phyloP scores from a whole-genome alignment of 2,329 filamentous ascomycete species.

The Xylaria hypoxylon region DNA sequence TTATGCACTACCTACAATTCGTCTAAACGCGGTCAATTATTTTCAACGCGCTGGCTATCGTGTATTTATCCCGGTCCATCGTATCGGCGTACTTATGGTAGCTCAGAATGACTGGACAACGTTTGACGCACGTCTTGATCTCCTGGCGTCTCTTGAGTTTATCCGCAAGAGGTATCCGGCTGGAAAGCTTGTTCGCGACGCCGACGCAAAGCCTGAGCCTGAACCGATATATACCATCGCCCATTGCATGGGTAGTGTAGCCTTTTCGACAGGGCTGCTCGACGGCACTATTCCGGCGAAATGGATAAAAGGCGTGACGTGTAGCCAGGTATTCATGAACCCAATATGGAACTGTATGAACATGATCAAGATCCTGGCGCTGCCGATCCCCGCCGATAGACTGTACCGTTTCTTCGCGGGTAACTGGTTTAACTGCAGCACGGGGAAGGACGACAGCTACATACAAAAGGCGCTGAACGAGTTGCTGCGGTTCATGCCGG shows the following conservation, averaged over 20 bases:
- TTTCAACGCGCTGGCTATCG: slow-evolving; percentile 70
- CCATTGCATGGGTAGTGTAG: slow-evolving; percentile 74
- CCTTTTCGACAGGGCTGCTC: slow-evolving; percentile 68
- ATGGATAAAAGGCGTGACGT: slow-evolving; percentile 69
- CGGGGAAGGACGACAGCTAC: slow-evolving; percentile 58
- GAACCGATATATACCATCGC: slow-evolving; percentile 65
- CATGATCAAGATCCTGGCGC: slow-evolving; percentile 64
- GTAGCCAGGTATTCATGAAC: slow-evolving; percentile 73
- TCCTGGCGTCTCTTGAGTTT: slow-evolving; percentile 65
- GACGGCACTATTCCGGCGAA: slow-evolving; percentile 68
- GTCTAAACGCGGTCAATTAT: slow-evolving; percentile 72
- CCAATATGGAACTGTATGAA: slow-evolving; percentile 68
- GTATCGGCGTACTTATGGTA: slow-evolving; percentile 65
- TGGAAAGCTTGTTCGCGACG: neutral
- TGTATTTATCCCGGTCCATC: slow-evolving; percentile 68
- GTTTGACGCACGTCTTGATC: slow-evolving; percentile 69
- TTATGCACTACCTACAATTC: slow-evolving; percentile 71
- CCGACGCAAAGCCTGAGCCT: slow-evolving; percentile 28
- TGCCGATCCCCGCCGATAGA: slow-evolving; percentile 62
- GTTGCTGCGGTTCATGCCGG: slow-evolving; percentile 68
- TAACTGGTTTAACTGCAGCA: slow-evolving; percentile 66
- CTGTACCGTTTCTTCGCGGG: slow-evolving; percentile 62
- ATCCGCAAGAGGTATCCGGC: slow-evolving; percentile 58
- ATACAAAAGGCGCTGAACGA: slow-evolving; percentile 67
- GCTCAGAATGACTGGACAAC: slow-evolving; percentile 67